phyloP scores from a whole-genome alignment of 352 stramenopile species.

The Globisporangium perplexum region DNA sequence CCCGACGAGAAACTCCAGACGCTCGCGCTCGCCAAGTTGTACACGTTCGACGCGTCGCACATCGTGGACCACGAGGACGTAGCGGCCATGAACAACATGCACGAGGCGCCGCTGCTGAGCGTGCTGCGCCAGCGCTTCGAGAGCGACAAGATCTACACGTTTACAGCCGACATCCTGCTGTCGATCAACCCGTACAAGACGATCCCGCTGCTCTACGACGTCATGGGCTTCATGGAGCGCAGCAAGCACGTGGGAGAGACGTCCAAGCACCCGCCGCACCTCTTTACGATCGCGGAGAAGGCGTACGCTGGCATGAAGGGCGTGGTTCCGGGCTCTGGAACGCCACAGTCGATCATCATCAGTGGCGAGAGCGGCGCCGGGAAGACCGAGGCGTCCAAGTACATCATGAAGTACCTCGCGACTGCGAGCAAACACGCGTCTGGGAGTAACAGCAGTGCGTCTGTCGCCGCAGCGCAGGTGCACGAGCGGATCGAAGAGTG shows the following conservation, averaged over 20 bases:
- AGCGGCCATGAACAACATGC: conserved; percentile 88
- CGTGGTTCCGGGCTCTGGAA: conserved; percentile 35
- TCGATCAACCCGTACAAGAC: conserved; percentile 87
- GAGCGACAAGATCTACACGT: conserved; percentile 81
- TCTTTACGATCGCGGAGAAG: conserved; percentile 80
- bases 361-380: conserved; percentile 90
- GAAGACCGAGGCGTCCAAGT: conserved; percentile 95
- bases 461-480: conserved; percentile 19
- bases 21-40: conserved; percentile 44
- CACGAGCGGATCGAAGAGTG: conserved; percentile 82
- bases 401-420: conserved; percentile 87
- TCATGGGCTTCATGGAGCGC: conserved; percentile 66
- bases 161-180: conserved; percentile 79
- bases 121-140: conserved; percentile 79
- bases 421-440: conserved; percentile 60
- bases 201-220: conserved; percentile 78
- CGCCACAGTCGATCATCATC: conserved; percentile 92
- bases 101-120: conserved; percentile 79
- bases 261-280: conserved; percentile 43
- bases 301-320: conserved; percentile 73
- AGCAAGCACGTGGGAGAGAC: conserved; percentile 21
- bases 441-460: conserved; percentile 4
- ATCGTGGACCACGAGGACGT: conserved; percentile 83
- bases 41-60: conserved; percentile 79
- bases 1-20: conserved; percentile 57